These are phyloP conservation scores for Penicillium sp. DNA, from an alignment of 2,329 filamentous ascomycete species.

Conservation along the genomic window DNA sequence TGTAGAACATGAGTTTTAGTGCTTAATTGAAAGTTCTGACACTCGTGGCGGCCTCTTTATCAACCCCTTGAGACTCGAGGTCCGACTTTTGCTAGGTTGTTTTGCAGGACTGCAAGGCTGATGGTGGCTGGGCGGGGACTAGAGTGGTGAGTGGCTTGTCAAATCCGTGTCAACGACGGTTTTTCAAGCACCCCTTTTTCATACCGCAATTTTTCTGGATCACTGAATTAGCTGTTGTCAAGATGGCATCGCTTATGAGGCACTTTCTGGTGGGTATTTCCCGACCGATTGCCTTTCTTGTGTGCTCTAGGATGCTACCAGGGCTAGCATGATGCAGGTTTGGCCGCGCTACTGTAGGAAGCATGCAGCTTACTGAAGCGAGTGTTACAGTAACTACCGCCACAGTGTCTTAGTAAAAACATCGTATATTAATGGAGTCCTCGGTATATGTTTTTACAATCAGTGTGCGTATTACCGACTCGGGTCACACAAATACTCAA, in stretches of 20 bases:
- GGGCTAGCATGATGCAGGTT: neutral
- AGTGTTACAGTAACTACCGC: too few relatives aligned
- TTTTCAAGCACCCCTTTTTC: neutral
- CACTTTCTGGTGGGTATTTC: neutral
- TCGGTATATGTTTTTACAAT: too few relatives aligned
- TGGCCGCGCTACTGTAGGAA: neutral
- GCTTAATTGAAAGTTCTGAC: too few relatives aligned
- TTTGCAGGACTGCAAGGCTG: neutral
- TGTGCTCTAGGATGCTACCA: neutral
- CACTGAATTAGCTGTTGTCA: neutral
- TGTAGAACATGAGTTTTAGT: neutral
- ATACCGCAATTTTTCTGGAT: neutral
- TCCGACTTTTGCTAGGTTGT: neutral
- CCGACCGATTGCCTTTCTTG: neutral
- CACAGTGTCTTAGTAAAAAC: too few relatives aligned
- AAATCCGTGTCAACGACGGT: neutral
- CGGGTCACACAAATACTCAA: neutral
- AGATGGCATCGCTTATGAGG: too few relatives aligned
- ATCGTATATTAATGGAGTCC: too few relatives aligned
- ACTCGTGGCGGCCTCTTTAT: neutral
- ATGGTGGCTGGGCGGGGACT: conserved; percentile 1
- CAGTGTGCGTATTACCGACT: neutral
- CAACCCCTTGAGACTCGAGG: neutral
- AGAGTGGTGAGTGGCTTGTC: neutral
- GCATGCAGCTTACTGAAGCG: neutral